phyloP scores from a whole-genome alignment of 495 filamentous ascomycete genomes.

The Glonium stellatum region DNA sequence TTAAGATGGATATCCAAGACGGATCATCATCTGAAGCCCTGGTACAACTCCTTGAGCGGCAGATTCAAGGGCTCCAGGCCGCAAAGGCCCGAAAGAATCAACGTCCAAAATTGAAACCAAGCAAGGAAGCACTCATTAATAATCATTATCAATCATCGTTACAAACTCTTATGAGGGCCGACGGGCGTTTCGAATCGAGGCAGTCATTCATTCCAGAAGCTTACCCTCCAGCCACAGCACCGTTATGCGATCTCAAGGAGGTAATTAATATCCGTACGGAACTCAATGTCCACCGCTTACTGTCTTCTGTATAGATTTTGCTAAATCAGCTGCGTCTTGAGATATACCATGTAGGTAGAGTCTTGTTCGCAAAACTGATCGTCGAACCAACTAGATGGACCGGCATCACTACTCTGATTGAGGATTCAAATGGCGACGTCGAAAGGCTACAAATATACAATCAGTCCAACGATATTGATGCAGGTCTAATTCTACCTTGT shows the following conservation, averaged over 20 bases:
- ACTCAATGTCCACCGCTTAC: too few species aligned
- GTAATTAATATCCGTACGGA: too few species aligned
- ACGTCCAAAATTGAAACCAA: background rate
- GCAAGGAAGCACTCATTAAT: background rate
- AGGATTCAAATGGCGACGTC: slow-evolving; percentile 45
- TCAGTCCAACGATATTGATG: slow-evolving; percentile 30
- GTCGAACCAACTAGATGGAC: slow-evolving; percentile 30
- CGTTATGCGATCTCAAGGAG: slow-evolving; percentile 24
- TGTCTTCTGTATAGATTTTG: too few species aligned
- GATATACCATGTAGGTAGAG: slow-evolving; percentile 28
- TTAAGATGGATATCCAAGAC: background rate
- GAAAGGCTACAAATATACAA: slow-evolving; percentile 45
- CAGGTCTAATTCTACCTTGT: slow-evolving; percentile 29
- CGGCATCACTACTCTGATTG: slow-evolving; percentile 41
- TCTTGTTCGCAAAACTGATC: slow-evolving; percentile 6
- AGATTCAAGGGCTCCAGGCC: background rate
- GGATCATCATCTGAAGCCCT: background rate
- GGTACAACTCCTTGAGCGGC: background rate
- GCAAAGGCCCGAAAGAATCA: background rate
- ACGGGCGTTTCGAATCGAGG: background rate
- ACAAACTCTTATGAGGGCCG: background rate
- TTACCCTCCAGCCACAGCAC: background rate
- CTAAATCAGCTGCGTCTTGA: slow-evolving; percentile 39
- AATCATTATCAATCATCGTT: too few species aligned
- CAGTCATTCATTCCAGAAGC: background rate